Conservation (phyloP, 345 rosid genomes). For the Geranium brycei region DNA sequence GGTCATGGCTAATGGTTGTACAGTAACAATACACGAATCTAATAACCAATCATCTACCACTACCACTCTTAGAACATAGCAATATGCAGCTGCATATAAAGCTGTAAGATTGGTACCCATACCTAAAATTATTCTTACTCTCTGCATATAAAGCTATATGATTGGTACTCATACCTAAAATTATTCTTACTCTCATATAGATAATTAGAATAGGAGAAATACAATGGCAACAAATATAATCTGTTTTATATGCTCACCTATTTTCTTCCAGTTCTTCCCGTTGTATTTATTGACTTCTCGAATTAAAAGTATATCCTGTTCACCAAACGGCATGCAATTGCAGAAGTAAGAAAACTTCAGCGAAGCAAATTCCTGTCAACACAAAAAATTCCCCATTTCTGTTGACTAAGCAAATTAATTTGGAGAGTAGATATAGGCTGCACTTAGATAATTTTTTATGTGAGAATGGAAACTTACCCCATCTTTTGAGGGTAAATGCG, state of each 20-base stretch:
- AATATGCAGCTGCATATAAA: neutral
- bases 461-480: too few species aligned
- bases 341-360: neutral
- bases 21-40: neutral
- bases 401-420: neutral
- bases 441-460: too few species aligned
- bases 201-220: neutral
- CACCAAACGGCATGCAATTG: neutral
- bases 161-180: neutral
- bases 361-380: neutral
- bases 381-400: too few species aligned
- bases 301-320: slow-evolving; percentile 14
- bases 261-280: slow-evolving; percentile 40
- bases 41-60: neutral
- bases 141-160: neutral
- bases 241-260: slow-evolving; percentile 16
- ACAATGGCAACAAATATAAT: neutral
- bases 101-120: neutral
- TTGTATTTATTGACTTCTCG: slow-evolving; percentile 23
- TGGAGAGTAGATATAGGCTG: neutral
- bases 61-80: neutral
- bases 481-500: too few species aligned
- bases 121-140: too few species aligned
- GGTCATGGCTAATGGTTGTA: neutral
- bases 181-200: neutral